phyloP scores from a whole-genome alignment of 306 rosid species.

The Parietaria judaica region DNA sequence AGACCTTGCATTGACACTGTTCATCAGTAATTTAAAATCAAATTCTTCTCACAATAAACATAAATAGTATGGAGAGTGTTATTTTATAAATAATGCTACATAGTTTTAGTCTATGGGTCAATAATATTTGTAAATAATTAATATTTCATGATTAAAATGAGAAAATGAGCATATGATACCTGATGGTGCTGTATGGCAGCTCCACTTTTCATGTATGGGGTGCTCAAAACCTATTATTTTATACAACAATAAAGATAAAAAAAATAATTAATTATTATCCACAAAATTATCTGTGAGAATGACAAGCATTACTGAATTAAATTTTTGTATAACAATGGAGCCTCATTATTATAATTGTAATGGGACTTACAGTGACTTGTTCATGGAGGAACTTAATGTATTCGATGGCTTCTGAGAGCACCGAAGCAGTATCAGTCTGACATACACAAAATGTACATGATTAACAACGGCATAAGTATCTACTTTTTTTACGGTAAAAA shows the following conservation, averaged over 20 bases:
- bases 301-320: background rate
- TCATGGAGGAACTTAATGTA: constrained; percentile 96
- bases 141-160: background rate
- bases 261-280: background rate
- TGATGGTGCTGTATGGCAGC: constrained; percentile 67
- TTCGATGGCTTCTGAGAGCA: constrained; percentile 97
- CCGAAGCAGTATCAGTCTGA: constrained; percentile 99
- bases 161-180: constrained; percentile 30
- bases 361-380: constrained; percentile 78
- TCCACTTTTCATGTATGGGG: constrained; percentile 95
- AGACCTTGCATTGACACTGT: no score
- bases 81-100: no score
- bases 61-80: no score
- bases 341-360: constrained; percentile 4
- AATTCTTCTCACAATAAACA: no score
- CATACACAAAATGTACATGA: constrained; percentile 15
- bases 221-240: constrained; percentile 51
- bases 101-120: no score
- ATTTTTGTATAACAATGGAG: constrained; percentile 5
- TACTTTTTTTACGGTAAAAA: background rate
- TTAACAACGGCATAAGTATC: background rate
- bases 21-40: no score
- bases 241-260: background rate
- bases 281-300: background rate
- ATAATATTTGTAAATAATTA: background rate